Conservation (phyloP, 768 basidiomycete genomes). For the Mycena indigotica region DNA sequence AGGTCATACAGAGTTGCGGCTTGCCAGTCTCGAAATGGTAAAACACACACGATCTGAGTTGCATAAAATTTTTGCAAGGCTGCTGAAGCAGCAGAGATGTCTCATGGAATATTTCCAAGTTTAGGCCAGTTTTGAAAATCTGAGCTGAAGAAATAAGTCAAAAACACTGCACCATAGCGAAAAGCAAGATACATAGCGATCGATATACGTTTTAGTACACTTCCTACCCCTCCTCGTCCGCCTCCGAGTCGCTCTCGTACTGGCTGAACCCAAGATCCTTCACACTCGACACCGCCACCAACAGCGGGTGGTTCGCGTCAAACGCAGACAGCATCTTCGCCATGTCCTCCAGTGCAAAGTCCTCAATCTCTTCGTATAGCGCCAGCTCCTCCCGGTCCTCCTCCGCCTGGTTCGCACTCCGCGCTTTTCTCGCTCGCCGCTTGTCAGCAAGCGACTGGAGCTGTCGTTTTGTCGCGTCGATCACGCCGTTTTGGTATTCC, state of each 20-base stretch:
- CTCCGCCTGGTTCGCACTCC: slow-evolving; percentile 32
- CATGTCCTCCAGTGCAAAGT: slow-evolving; percentile 82
- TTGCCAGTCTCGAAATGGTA: too few species aligned
- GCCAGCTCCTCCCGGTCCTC: slow-evolving; percentile 68
- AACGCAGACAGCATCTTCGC: slow-evolving; percentile 58
- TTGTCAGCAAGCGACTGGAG: slow-evolving; percentile 69
- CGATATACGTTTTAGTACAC: too few species aligned
- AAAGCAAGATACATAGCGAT: too few species aligned
- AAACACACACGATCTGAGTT: too few species aligned
- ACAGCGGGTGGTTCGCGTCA: slow-evolving; percentile 61
- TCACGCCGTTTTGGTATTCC: slow-evolving; percentile 54
- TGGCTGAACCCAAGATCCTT: slow-evolving; percentile 63
- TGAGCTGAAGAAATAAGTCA: too few species aligned
- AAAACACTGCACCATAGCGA: too few species aligned
- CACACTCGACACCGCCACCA: slow-evolving; percentile 73
- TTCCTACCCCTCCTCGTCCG: slow-evolving; percentile 32
- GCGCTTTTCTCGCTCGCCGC: slow-evolving; percentile 55
- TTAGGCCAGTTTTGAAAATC: too few species aligned
- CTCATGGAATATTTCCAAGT: too few species aligned
- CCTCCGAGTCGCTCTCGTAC: slow-evolving; percentile 52
- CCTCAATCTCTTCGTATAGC: slow-evolving; percentile 80
- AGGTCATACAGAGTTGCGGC: too few species aligned
- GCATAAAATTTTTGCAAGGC: too few species aligned
- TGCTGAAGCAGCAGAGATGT: too few species aligned
- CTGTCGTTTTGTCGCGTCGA: slow-evolving; percentile 74